Percentiles rank a stretch among this genome's conserved stretches.
phyloP scores from a whole-genome alignment of 495 filamentous ascomycete genomes.

The Pseudoneurospora amorphoporcata region DNA sequence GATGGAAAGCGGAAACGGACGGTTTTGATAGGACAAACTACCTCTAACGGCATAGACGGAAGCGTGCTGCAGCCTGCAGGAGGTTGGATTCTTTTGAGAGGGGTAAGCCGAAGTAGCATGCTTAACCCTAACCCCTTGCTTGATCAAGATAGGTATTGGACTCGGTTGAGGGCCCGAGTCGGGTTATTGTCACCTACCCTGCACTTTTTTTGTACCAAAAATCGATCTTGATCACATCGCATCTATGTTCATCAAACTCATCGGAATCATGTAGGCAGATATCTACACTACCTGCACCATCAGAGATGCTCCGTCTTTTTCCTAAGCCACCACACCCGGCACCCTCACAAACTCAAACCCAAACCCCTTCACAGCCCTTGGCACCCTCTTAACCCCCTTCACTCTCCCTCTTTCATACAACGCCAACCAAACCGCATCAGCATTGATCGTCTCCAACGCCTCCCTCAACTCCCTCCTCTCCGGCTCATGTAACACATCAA shows the following conservation, averaged over 20 bases:
- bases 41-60: neutral
- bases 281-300: neutral
- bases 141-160: neutral
- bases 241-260: neutral
- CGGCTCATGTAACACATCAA: constrained; percentile 32
- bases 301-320: neutral
- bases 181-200: neutral
- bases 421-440: constrained; percentile 65
- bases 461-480: constrained; percentile 34
- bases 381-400: constrained; percentile 17
- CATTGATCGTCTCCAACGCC: constrained; percentile 50
- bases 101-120: neutral
- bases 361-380: constrained; percentile 32
- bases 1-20: neutral
- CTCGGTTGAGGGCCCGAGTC: neutral
- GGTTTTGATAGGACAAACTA: neutral
- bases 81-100: neutral
- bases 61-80: neutral
- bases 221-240: neutral
- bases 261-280: neutral
- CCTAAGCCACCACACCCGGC: neutral
- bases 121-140: neutral
- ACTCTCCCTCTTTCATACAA: constrained; percentile 32
- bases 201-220: neutral
- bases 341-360: constrained; percentile 24